Percentiles rank a stretch among this genome's conserved stretches.
These are phyloP conservation scores for Cyclocybe aegerita DNA, from an alignment of 768 basidiomycete species.

Conservation along the genomic window DNA sequence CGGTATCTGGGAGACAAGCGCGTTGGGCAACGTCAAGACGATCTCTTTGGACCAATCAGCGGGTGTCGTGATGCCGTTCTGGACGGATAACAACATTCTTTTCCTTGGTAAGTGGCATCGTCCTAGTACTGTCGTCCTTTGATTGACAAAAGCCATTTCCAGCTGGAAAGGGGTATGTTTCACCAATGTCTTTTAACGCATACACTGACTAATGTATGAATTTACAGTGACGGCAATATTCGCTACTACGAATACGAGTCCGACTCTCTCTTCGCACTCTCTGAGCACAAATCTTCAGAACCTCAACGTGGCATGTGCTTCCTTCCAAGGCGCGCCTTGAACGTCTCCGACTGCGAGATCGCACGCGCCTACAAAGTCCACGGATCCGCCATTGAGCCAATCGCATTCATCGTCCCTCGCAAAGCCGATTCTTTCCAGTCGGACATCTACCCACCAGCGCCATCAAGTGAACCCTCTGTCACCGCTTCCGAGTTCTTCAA, in stretches of 20 bases:
- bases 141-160: conserved; percentile 6
- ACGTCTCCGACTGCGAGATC: conserved; percentile 90
- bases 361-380: conserved; percentile 91
- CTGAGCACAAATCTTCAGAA: conserved; percentile 86
- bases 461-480: conserved; percentile 76
- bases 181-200: not conserved
- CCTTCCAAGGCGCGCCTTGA: conserved; percentile 89
- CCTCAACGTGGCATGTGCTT: conserved; percentile 98
- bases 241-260: conserved; percentile 96
- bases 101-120: conserved; percentile 59
- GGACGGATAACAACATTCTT: conserved; percentile 89
- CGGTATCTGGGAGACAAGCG: conserved; percentile 84
- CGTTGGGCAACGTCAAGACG: conserved; percentile 75
- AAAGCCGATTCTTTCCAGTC: conserved; percentile 97
- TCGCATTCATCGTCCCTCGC: conserved; percentile 93
- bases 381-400: conserved; percentile 75
- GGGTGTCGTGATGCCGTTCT: conserved; percentile 97
- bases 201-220: conserved; percentile 1
- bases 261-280: conserved; percentile 72
- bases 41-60: conserved; percentile 83
- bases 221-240: conserved; percentile 86
- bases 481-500: conserved; percentile 84
- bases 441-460: conserved; percentile 94
- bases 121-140: not conserved
- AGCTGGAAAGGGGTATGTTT: conserved; percentile 82